Evolutionary conservation across 306 rosid species (phyloP), one percentile per base, ranked within the genome.

Genomic region (Cucurbita pepo): DNA sequence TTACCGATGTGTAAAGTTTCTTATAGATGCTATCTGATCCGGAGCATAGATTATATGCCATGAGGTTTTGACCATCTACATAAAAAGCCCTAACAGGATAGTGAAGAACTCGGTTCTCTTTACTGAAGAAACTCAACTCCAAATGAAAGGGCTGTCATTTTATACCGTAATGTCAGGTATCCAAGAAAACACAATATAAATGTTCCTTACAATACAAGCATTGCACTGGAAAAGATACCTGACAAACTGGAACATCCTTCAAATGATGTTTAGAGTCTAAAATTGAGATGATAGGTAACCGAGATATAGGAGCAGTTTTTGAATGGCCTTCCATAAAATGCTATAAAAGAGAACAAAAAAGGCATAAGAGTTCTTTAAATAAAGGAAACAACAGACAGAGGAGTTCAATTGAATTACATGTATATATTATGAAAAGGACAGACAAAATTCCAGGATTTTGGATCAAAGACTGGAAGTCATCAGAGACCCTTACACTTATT

Each of bases 321-420:
- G 96, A 89, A 82, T 89, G 89, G 72, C 96, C 96, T 88, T 95
- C 99, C 89, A 95, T 91, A 78, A 91, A 95, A 85, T 95, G 99
- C 99, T 95, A 78, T 74, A 86, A 62, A 76, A 77, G 76, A 61
- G 80, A 72, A 52, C 75, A 54, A 75, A n/a, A 79, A 77, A 40
- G 16, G 30, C 34, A 64, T 21, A 10, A 69, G 25, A 50, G 45
- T 5, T 50, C 30, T 30, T 50, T 18, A 16, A 48, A 37, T 14
- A 76, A 56, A 71, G 19, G 47, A 37, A 57, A 71, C 44, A 69
- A 48, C 30, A 69, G 50, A 69, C 5, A 48, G 38, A 13, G 12
- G 41, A 25, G 38, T 69, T 43, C 14, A 48, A 69, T 22, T 48
- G 16, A 30, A 69, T 48, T 14, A 47, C 7, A 21, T 25, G 6